Evolutionary conservation across 805 yeast species (phyloP).

Genomic region (Yamadazyma philogaea): DNA sequence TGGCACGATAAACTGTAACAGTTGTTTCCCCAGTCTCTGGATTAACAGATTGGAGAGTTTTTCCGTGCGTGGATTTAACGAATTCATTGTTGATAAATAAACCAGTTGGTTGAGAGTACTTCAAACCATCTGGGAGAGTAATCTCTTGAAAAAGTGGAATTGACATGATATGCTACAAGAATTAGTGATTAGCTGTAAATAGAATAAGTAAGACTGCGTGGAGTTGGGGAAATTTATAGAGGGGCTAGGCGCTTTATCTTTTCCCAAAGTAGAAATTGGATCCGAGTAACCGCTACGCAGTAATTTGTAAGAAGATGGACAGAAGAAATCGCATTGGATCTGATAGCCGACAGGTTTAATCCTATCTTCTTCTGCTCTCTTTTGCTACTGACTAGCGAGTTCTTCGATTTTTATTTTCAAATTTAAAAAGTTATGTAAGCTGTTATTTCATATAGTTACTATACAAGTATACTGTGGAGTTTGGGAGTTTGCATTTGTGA

Average conservation of each 20-base stretch:
- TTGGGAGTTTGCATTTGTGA: no score
- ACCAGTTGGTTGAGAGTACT: slow-evolving; percentile 58
- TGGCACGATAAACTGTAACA: slow-evolving; percentile 41
- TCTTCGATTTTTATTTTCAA: no score
- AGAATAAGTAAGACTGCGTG: not conserved
- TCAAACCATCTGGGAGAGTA: slow-evolving; percentile 49
- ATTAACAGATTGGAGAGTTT: slow-evolving; percentile 40
- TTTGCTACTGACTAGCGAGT: no score
- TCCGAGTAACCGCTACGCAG: no score
- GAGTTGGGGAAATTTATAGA: not conserved
- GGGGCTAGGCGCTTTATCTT: not conserved
- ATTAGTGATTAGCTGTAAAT: no score
- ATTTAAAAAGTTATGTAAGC: no score
- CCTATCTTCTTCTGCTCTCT: no score
- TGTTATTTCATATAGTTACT: no score
- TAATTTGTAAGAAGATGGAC: no score
- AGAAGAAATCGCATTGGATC: no score
- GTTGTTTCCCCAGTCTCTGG: slow-evolving; percentile 44
- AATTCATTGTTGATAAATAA: slow-evolving; percentile 49
- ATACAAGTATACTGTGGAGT: no score
- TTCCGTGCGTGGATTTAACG: slow-evolving; percentile 32
- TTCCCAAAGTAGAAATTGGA: slow-evolving; percentile 1
- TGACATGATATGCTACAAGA: slow-evolving; percentile 1
- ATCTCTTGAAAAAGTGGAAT: slow-evolving; percentile 27
- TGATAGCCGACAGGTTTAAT: no score